phyloP scores from a whole-genome alignment of 2,329 filamentous ascomycete genomes.

The Cercospora nicotianae region DNA sequence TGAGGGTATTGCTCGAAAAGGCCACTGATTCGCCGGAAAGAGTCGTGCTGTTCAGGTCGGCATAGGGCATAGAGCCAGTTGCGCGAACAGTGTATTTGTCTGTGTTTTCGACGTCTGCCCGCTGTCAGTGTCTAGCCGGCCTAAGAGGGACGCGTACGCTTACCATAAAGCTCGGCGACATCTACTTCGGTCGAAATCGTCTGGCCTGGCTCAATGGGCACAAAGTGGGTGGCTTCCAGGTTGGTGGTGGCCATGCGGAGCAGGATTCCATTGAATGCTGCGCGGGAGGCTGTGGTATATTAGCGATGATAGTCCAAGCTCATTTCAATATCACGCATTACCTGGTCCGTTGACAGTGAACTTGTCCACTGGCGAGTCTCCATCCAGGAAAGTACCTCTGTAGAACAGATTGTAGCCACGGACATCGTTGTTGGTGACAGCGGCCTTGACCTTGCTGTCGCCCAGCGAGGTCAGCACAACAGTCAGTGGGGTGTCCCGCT shows the following conservation, averaged over 20 bases:
- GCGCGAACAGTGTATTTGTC: constrained; percentile 60
- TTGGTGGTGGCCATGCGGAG: constrained; percentile 50
- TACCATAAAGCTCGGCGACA: constrained; percentile 54
- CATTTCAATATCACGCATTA: constrained; percentile 8
- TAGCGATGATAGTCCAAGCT: not conserved
- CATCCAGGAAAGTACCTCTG: constrained; percentile 31
- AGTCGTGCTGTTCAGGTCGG: constrained; percentile 53
- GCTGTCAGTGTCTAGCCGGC: not conserved
- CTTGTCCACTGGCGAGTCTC: constrained; percentile 31
- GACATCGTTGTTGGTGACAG: constrained; percentile 31
- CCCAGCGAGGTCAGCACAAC: constrained; percentile 27
- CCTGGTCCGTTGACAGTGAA: constrained; percentile 27
- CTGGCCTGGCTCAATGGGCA: constrained; percentile 49
- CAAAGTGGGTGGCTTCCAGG: constrained; percentile 53
- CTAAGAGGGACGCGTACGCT: no score
- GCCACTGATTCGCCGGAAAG: constrained; percentile 55
- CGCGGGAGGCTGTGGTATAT: constrained; percentile 19
- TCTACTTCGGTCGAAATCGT: constrained; percentile 57
- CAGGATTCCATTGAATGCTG: constrained; percentile 54
- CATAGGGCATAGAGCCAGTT: constrained; percentile 58
- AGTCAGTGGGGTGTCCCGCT: constrained; percentile 27
- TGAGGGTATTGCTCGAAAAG: constrained; percentile 61
- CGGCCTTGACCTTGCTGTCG: constrained; percentile 31
- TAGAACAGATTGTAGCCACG: constrained; percentile 32
- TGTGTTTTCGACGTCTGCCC: constrained; percentile 46